phyloP scores from a whole-genome alignment of 1,139 yeast genomes.

The Yamadazyma conglobata region DNA sequence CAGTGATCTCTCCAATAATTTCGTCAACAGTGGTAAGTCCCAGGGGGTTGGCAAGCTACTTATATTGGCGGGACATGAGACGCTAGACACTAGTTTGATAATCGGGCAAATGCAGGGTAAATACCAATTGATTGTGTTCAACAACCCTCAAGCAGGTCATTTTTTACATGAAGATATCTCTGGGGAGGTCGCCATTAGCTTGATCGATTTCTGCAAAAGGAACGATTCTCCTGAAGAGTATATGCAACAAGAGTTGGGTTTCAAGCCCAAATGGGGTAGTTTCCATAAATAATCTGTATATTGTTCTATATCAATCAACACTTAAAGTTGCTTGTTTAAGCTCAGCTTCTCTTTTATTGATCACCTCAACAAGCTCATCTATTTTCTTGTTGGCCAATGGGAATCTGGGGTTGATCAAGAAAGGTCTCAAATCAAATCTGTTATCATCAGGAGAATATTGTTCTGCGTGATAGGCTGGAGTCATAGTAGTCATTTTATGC shows the following conservation, averaged over 20 bases:
- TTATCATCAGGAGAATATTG: conserved; percentile 98
- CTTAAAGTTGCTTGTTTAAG: conserved; percentile 22
- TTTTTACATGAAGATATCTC: conserved; percentile 92
- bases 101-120: conserved; percentile 98
- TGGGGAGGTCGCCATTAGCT: conserved; percentile 55
- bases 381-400: conserved; percentile 88
- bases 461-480: conserved; percentile 97
- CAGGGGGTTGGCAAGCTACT: conserved; percentile 59
- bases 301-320: conserved; percentile 28
- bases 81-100: conserved; percentile 76
- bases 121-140: conserved; percentile 82
- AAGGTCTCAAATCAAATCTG: conserved; percentile 91
- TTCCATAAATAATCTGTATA: conserved; percentile 19
- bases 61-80: conserved; percentile 86
- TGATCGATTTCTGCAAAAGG: conserved; percentile 47
- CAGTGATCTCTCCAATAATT: conserved; percentile 58
- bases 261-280: conserved; percentile 51
- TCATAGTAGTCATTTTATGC: conserved; percentile 93
- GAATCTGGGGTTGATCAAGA: conserved; percentile 86
- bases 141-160: conserved; percentile 68
- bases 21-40: conserved; percentile 35
- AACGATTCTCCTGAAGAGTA: conserved; percentile 37
- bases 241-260: conserved; percentile 36
- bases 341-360: conserved; percentile 37
- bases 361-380: conserved; percentile 62